Conservation (phyloP, 2,329 filamentous ascomycete species). For the Teratosphaeria epicoccoides region DNA sequence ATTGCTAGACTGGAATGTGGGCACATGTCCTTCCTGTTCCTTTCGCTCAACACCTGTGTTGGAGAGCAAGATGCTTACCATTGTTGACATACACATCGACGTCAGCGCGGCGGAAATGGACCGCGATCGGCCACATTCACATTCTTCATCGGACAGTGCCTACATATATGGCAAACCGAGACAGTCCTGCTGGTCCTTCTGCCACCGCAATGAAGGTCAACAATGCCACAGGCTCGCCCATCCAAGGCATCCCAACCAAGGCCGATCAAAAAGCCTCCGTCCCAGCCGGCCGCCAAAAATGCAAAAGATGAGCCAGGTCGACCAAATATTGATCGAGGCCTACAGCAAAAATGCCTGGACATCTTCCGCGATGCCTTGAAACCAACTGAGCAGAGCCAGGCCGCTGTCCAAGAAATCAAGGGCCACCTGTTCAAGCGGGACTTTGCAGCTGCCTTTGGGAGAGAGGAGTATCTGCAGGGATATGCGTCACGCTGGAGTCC, state of each 20-base stretch:
- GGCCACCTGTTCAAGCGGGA: constrained; percentile 75
- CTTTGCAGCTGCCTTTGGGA: constrained; percentile 69
- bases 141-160: no score
- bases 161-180: no score
- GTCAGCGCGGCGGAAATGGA: background rate
- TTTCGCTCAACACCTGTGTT: no score
- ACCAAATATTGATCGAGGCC: constrained; percentile 6
- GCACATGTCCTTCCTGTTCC: no score
- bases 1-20: no score
- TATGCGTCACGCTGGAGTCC: constrained; percentile 91
- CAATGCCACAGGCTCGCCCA: background rate
- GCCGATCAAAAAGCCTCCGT: background rate
- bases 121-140: background rate
- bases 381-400: constrained; percentile 10
- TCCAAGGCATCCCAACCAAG: background rate
- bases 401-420: constrained; percentile 70
- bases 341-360: constrained; percentile 63
- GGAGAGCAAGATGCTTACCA: background rate
- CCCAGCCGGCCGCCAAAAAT: background rate
- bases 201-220: background rate
- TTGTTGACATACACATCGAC: background rate
- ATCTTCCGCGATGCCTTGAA: constrained; percentile 55
- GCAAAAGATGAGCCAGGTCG: background rate
- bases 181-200: no score
- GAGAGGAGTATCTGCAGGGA: constrained; percentile 58